These are phyloP conservation scores for Lactarius pseudohatsudake DNA, from an alignment of 768 basidiomycete species.

Conservation along the genomic window DNA sequence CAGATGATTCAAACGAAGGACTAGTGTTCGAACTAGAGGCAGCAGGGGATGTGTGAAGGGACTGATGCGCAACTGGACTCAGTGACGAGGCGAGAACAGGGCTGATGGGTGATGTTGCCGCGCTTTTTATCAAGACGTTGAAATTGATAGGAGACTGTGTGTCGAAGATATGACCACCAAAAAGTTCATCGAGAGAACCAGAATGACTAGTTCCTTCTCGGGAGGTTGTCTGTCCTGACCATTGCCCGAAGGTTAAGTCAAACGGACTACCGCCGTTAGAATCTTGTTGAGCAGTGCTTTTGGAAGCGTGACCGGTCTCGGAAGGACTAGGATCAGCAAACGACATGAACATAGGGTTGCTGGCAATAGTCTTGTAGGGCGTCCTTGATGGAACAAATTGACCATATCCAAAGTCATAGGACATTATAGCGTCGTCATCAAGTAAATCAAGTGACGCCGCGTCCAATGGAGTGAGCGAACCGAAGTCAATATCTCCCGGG, in stretches of 20 bases:
- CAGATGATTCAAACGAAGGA: constrained; percentile 29
- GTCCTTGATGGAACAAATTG: constrained; percentile 45
- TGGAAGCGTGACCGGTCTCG: constrained; percentile 30
- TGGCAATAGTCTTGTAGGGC: constrained; percentile 77
- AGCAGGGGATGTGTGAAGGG: constrained; percentile 18
- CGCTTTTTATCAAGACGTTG: constrained; percentile 24
- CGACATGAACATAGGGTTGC: constrained; percentile 85
- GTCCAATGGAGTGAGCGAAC: constrained; percentile 68
- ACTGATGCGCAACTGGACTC: constrained; percentile 58
- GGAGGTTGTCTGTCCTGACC: constrained; percentile 34
- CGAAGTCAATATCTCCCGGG: constrained; percentile 52
- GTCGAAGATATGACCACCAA: constrained; percentile 42
- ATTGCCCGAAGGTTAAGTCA: constrained; percentile 44
- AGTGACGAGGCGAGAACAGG: constrained; percentile 34
- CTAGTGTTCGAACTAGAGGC: constrained; percentile 29
- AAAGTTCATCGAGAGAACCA: constrained; percentile 46
- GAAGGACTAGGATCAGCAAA: constrained; percentile 48
- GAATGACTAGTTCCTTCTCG: constrained; percentile 37
- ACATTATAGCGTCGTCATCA: constrained; percentile 46
- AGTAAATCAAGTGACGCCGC: constrained; percentile 61
- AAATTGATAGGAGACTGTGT: constrained; percentile 31
- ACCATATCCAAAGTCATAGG: constrained; percentile 42
- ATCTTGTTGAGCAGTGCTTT: constrained; percentile 7
- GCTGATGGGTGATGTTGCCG: constrained; percentile 41
- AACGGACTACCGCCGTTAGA: constrained; percentile 39